phyloP scores from a whole-genome alignment of 2,329 filamentous ascomycete species.

The Aspergillus aculeatus region DNA sequence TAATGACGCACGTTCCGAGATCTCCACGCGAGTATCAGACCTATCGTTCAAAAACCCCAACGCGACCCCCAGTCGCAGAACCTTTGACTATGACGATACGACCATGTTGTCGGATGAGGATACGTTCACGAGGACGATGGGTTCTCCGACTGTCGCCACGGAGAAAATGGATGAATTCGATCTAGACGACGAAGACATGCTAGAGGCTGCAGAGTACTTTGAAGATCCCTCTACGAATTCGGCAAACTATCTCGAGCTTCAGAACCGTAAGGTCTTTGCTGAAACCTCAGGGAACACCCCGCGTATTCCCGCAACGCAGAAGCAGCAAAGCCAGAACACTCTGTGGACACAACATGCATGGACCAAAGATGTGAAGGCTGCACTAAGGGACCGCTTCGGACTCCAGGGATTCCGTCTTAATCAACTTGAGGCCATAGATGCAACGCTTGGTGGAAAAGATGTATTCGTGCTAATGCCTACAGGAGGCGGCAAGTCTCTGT shows the following conservation, averaged over 20 bases:
- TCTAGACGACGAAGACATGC: slow-evolving; percentile 46
- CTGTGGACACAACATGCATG: slow-evolving; percentile 66
- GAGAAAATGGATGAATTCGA: slow-evolving; percentile 42
- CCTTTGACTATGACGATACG: slow-evolving; percentile 23
- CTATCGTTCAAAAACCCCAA: slow-evolving; percentile 6
- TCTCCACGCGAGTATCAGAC: slow-evolving; percentile 1
- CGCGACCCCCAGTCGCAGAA: slow-evolving; percentile 1
- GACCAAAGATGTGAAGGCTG: slow-evolving; percentile 79
- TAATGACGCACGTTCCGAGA: slow-evolving; percentile 3
- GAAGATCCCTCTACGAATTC: slow-evolving; percentile 27
- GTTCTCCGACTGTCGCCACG: slow-evolving; percentile 29
- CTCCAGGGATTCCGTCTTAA: slow-evolving; percentile 85
- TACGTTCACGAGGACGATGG: slow-evolving; percentile 43
- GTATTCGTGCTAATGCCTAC: slow-evolving; percentile 97
- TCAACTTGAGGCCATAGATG: slow-evolving; percentile 93
- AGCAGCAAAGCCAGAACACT: slow-evolving; percentile 31
- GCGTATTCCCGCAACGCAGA: slow-evolving; percentile 31
- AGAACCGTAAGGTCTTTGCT: slow-evolving; percentile 38
- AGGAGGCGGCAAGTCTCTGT: slow-evolving; percentile 92
- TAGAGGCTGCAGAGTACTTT: slow-evolving; percentile 43
- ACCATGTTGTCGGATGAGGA: slow-evolving; percentile 27
- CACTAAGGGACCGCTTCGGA: slow-evolving; percentile 78
- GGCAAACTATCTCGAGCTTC: slow-evolving; percentile 12
- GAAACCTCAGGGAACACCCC: slow-evolving; percentile 43
- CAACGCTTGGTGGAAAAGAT: slow-evolving; percentile 81